Evolutionary conservation across 2,329 filamentous ascomycete species (phyloP).

Genomic region (Fusarium sp.): DNA sequence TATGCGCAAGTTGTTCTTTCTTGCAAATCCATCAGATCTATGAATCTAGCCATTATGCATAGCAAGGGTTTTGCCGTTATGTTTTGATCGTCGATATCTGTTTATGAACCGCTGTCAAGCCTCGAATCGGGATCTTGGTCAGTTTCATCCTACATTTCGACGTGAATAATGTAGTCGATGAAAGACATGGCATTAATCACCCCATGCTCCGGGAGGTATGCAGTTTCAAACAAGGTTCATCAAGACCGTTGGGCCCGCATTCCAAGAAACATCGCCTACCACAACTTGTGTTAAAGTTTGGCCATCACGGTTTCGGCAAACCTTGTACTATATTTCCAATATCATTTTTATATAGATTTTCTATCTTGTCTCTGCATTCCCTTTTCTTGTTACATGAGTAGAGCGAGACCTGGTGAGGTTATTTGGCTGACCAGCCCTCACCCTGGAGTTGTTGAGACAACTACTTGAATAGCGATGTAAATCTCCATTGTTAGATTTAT

Average conservation of each 20-base stretch:
- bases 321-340: neutral
- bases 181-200: neutral
- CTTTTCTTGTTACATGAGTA: too few relatives aligned
- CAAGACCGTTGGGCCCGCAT: neutral
- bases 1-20: too few relatives aligned
- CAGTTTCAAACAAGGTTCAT: neutral
- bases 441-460: neutral
- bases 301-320: neutral
- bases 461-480: neutral
- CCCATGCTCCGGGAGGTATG: neutral
- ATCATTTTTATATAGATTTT: neutral
- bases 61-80: too few relatives aligned
- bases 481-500: neutral
- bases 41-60: too few relatives aligned
- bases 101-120: neutral
- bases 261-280: neutral
- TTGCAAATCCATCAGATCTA: neutral
- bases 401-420: neutral
- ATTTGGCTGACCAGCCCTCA: neutral
- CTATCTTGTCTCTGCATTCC: neutral
- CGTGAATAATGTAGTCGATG: neutral
- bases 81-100: neutral
- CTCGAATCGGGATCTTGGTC: neutral
- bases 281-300: neutral
- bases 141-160: neutral